Evolutionary conservation across 768 basidiomycete species (phyloP).

Genomic region (Leccinum variicolor): DNA sequence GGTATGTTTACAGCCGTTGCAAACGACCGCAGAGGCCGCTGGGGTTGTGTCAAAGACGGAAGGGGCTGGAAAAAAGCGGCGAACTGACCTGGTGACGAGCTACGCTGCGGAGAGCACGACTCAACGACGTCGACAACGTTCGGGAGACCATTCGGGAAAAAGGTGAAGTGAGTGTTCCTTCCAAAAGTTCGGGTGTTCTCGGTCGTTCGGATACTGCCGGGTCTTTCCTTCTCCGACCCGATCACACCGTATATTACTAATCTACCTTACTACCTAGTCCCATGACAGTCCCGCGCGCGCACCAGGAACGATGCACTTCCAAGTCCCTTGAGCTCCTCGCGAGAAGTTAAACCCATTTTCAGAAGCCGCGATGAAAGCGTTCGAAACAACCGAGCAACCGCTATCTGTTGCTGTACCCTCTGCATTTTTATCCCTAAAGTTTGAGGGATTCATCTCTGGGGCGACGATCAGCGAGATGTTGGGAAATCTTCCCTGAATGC

Average conservation of each 20-base stretch:
- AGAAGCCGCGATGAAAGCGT: slow-evolving; percentile 45
- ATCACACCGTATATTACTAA: slow-evolving; percentile 6
- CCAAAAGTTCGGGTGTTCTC: slow-evolving; percentile 32
- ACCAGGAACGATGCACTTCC: slow-evolving; percentile 44
- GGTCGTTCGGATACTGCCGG: slow-evolving; percentile 24
- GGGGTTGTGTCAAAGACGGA: slow-evolving; percentile 3
- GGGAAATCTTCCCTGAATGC: slow-evolving; percentile 2
- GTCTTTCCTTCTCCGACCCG: slow-evolving; percentile 20
- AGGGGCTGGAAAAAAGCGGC: too few relatives aligned
- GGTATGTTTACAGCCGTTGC: slow-evolving; percentile 67
- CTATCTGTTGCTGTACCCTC: background rate
- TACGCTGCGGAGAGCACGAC: slow-evolving; percentile 38
- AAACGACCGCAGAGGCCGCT: slow-evolving; percentile 64
- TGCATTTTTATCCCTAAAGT: background rate
- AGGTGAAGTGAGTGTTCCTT: slow-evolving; percentile 12
- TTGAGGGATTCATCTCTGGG: slow-evolving; percentile 15
- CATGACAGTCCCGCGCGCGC: slow-evolving; percentile 13
- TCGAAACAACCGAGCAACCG: background rate
- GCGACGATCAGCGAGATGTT: slow-evolving; percentile 24
- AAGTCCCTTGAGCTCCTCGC: slow-evolving; percentile 29
- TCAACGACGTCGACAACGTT: slow-evolving; percentile 43
- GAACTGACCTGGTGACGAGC: slow-evolving; percentile 36
- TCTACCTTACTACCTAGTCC: background rate
- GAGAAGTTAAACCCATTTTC: slow-evolving; percentile 52
- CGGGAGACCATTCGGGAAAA: slow-evolving; percentile 43